These are phyloP conservation scores for Claviceps lovelessii DNA, from an alignment of 2,329 filamentous ascomycete species.

Conservation along the genomic window DNA sequence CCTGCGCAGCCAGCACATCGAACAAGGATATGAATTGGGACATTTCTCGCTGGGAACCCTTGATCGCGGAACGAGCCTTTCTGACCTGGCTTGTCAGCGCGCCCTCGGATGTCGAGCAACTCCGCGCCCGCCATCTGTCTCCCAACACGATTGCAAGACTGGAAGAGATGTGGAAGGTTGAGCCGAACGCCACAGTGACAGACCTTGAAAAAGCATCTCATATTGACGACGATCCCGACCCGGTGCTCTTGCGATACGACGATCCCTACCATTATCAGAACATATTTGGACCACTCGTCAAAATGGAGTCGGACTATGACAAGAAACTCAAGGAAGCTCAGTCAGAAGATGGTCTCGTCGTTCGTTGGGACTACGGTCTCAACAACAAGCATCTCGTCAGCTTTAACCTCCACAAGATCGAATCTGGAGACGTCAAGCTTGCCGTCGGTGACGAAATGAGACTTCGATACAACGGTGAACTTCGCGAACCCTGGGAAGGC, in stretches of 20 bases:
- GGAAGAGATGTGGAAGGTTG: slow-evolving; percentile 98
- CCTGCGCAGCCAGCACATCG: slow-evolving; percentile 85
- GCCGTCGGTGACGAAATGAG: slow-evolving; percentile 98
- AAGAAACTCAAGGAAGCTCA: slow-evolving; percentile 97
- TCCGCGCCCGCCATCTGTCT: slow-evolving; percentile 82
- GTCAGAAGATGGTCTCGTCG: slow-evolving; percentile 85
- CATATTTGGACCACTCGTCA: slow-evolving; percentile 92
- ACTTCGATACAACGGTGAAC: slow-evolving; percentile 85
- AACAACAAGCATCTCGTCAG: slow-evolving; percentile 96
- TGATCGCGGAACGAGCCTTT: slow-evolving; percentile 95
- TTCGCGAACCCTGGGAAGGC: slow-evolving; percentile 86
- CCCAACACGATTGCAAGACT: slow-evolving; percentile 91
- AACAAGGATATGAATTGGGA: slow-evolving; percentile 99
- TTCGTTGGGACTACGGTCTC: slow-evolving; percentile 86
- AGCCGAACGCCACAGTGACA: slow-evolving; percentile 71
- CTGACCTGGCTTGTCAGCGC: slow-evolving; percentile 81
- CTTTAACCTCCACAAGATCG: slow-evolving; percentile 91
- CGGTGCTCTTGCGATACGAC: slow-evolving; percentile 85
- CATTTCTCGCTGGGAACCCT: slow-evolving; percentile 89
- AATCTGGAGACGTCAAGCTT: slow-evolving; percentile 93
- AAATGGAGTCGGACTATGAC: slow-evolving; percentile 98
- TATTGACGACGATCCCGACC: slow-evolving; percentile 87
- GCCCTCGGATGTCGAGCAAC: slow-evolving; percentile 86
- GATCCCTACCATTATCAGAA: slow-evolving; percentile 98
- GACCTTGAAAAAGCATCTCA: slow-evolving; percentile 84